Base-by-base conservation (phyloP, 2,329 filamentous ascomycete genomes). In the Laburnicola sp. region DNA sequence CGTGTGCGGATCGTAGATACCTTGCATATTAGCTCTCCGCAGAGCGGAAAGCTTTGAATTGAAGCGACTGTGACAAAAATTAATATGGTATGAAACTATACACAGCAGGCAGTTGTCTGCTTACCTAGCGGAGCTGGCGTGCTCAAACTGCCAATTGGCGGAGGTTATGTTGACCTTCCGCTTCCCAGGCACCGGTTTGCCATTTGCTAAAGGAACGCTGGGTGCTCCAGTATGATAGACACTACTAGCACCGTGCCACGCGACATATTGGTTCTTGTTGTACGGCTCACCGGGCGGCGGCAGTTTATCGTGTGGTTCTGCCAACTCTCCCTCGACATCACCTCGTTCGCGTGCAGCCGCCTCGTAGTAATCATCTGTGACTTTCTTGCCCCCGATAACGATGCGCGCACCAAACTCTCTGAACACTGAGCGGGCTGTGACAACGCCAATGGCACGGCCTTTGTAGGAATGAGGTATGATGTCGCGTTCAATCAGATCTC, bases 401-500 rank as follows among this genome's bases (percentile, higher is more conserved):
- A 99, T 99, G 57, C 90, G 85, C 5, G 94, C 89, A 51, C 94
- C 94, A 62, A 99, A 99, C 72, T 99, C 94, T 51, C 94, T 85
- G 73, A 97, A 99, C 11, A 99, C 94, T 1, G 94, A 97, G 39
- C 94, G 87, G 42, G 94, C 94, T 11, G 94, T 97, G 40, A 97
- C 92, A 26, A 99, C 91, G 71, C 94, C 94, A 71, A 99, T 99
- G 4, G 93, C 91, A 46, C 94, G 89, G 53, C 94, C 94, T 74
- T 97, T 99, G 84, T 99, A 99, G 26, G 91, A 96, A 77, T 97
- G 94, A 1, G 94, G 94, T 57, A 99, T 96, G 68, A 99, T 88
- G 4, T 95, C 89, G 54, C 94, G 86, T 62, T 95, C 91, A 68
- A 99, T 99, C 78, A 99, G 83, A 74, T 97, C 92, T 54, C 88